Conservation (phyloP, 495 filamentous ascomycete species). For the Penicillium cosmopolitanum region DNA sequence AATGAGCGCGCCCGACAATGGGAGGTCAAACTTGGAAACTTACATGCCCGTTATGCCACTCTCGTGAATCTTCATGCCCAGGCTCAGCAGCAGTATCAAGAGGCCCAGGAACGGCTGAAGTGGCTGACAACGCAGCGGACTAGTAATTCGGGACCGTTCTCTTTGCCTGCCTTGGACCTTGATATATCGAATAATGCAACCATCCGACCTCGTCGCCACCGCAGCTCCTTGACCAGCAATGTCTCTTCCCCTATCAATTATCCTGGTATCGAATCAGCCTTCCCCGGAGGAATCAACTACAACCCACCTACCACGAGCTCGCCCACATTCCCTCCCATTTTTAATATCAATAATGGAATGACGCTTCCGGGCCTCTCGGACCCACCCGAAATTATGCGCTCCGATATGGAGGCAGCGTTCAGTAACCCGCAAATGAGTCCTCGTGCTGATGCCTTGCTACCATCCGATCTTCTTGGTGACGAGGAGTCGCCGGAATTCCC, state of each 20-base stretch:
- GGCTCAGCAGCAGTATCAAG: slow-evolving; percentile 54
- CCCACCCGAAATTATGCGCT: slow-evolving; percentile 42
- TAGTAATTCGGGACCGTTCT: slow-evolving; percentile 48
- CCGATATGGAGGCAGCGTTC: slow-evolving; percentile 52
- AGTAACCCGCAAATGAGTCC: slow-evolving; percentile 78
- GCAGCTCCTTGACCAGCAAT: slow-evolving; percentile 53
- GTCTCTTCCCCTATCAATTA: slow-evolving; percentile 51
- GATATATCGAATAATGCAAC: slow-evolving; percentile 44
- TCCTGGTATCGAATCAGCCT: slow-evolving; percentile 41
- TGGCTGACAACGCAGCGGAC: slow-evolving; percentile 52
- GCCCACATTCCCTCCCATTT: slow-evolving; percentile 54
- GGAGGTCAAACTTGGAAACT: slow-evolving; percentile 49
- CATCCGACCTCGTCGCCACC: slow-evolving; percentile 52
- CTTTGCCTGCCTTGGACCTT: slow-evolving; percentile 47
- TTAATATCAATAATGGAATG: slow-evolving; percentile 65
- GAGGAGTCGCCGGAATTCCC: slow-evolving; percentile 67
- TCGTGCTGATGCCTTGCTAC: slow-evolving; percentile 74
- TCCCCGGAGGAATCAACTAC: slow-evolving; percentile 43
- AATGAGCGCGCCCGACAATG: slow-evolving; percentile 61
- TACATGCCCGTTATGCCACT: slow-evolving; percentile 57
- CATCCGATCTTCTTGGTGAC: slow-evolving; percentile 77
- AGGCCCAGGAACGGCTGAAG: slow-evolving; percentile 54
- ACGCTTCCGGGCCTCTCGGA: slow-evolving; percentile 44
- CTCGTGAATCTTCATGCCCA: slow-evolving; percentile 52
- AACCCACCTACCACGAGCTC: slow-evolving; percentile 52